Evolutionary conservation across 306 rosid genomes (phyloP).

Genomic region (Pyrus betulifolia): DNA sequence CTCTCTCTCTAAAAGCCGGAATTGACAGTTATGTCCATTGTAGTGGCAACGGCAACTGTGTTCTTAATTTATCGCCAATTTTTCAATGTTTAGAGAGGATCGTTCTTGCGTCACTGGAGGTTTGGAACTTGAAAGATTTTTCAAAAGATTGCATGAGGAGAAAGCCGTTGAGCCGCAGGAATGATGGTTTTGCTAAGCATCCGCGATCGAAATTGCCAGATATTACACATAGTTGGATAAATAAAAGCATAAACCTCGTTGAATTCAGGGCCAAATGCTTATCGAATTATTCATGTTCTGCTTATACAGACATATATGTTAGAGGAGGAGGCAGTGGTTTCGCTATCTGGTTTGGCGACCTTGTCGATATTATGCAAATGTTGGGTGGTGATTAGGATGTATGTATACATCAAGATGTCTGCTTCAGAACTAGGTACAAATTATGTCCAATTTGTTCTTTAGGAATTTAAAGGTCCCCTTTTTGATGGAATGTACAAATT

Average conservation of each 20-base stretch:
- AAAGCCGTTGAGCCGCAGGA: conserved; percentile 18
- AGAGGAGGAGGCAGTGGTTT: conserved; percentile 59
- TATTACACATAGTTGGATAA: conserved; percentile 35
- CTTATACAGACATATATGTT: conserved; percentile 50
- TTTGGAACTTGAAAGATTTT: conserved; percentile 20
- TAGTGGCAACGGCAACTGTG: conserved; percentile 36
- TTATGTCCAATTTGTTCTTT: not conserved
- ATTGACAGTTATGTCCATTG: conserved; percentile 17
- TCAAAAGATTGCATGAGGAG: conserved; percentile 29
- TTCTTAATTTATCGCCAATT: not conserved
- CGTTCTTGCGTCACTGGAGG: conserved; percentile 7
- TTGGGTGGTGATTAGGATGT: conserved; percentile 30
- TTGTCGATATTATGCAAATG: conserved; percentile 32
- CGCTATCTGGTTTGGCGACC: conserved; percentile 60
- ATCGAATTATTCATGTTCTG: conserved; percentile 55
- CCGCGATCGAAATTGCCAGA: conserved; percentile 42
- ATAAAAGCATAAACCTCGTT: conserved; percentile 27
- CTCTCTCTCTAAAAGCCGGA: too few species aligned
- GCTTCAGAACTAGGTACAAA: conserved; percentile 53
- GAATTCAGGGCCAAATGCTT: conserved; percentile 47
- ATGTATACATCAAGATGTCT: conserved; percentile 39
- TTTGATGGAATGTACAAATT: not conserved
- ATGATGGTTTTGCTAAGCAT: conserved; percentile 26
- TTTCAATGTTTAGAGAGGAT: conserved; percentile 45
- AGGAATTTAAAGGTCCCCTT: not conserved